Percentiles rank a stretch among this genome's conserved stretches.
Evolutionary conservation across 106 monocot species (phyloP).

Genomic region (Phalaenopsis equestris): DNA sequence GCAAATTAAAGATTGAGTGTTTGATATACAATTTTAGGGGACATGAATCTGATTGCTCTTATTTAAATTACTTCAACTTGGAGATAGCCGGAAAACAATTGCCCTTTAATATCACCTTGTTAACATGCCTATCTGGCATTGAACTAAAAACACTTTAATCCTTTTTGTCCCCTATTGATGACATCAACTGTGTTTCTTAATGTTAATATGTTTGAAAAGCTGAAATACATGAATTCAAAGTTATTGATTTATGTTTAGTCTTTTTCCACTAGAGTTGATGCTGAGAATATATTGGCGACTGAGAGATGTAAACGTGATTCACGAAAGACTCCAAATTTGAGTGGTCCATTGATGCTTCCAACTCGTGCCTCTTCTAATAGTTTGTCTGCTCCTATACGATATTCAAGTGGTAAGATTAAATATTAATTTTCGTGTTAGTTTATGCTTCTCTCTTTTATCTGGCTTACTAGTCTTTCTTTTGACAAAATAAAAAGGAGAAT

Average conservation of each 20-base stretch:
- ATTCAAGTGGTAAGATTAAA: constrained; percentile 27
- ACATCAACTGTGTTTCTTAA: background rate
- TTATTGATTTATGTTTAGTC: constrained; percentile 2
- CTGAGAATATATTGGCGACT: constrained; percentile 35
- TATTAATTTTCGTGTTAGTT: background rate
- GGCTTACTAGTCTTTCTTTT: background rate
- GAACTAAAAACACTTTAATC: background rate
- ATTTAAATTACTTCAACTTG: background rate
- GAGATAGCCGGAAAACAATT: background rate
- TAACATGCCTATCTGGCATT: background rate
- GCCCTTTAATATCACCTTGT: too few relatives aligned
- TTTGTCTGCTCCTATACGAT: constrained; percentile 84
- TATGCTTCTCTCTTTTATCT: background rate
- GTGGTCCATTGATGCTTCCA: constrained; percentile 94
- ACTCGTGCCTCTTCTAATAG: constrained; percentile 91
- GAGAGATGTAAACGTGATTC: constrained; percentile 57
- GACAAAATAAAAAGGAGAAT: background rate
- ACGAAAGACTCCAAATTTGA: constrained; percentile 59
- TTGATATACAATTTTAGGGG: too few relatives aligned
- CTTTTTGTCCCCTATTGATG: constrained; percentile 2
- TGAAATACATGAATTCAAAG: background rate
- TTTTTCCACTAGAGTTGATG: constrained; percentile 30
- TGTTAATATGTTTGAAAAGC: background rate
- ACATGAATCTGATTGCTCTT: background rate
- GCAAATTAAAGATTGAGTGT: too few relatives aligned